phyloP scores from a whole-genome alignment of 139 green algal genomes.

The Tetradesmus obliquus region DNA sequence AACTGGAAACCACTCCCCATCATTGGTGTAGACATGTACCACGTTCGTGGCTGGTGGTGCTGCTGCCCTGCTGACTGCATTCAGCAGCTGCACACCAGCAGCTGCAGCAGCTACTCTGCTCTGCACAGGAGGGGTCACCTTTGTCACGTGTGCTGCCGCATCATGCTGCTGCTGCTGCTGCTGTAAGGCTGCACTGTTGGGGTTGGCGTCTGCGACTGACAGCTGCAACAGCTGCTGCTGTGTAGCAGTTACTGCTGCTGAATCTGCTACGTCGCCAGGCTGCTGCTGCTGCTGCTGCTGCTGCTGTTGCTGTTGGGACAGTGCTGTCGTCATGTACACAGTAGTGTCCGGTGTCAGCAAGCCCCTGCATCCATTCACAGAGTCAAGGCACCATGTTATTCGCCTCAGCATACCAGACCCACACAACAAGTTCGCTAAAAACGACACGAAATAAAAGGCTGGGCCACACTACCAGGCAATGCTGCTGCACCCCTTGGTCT shows the following conservation, averaged over 20 bases:
- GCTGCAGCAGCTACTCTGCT: slow-evolving; percentile 13
- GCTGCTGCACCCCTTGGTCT: no score
- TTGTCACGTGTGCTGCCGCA: not conserved
- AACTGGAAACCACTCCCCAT: slow-evolving; percentile 78
- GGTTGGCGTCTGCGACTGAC: not conserved
- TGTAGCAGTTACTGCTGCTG: slow-evolving; percentile 13
- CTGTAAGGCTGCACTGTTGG: not conserved
- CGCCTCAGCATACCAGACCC: no score
- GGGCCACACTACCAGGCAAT: no score
- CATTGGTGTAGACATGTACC: slow-evolving; percentile 57
- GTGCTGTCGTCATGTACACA: slow-evolving; percentile 44
- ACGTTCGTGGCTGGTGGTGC: slow-evolving; percentile 15
- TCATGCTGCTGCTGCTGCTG: slow-evolving; percentile 20
- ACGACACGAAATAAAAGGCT: no score
- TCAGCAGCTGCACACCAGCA: slow-evolving; percentile 4
- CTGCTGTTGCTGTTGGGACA: slow-evolving; percentile 9
- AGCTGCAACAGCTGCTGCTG: slow-evolving; percentile 31
- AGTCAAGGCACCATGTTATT: no score
- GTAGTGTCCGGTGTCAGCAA: slow-evolving; percentile 58
- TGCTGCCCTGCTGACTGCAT: slow-evolving; percentile 26
- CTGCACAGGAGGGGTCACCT: not conserved
- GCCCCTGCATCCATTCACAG: slow-evolving; percentile 34
- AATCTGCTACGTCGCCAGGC: not conserved
- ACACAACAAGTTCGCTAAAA: not conserved
- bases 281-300: slow-evolving; percentile 17